Evolutionary conservation across 345 rosid genomes (phyloP).

Genomic region (Corchorus olitorius): DNA sequence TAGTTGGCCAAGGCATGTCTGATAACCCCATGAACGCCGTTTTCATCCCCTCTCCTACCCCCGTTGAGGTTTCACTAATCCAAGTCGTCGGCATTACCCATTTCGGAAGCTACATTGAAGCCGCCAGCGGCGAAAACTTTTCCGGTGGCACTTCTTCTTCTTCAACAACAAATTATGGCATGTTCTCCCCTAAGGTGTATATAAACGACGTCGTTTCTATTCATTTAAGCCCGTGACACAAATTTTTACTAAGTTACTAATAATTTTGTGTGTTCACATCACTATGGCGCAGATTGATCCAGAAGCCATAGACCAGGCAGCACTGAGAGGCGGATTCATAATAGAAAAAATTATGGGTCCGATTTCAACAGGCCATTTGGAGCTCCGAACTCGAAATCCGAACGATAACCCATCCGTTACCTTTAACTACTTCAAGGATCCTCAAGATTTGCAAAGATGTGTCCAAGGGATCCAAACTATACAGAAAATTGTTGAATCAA

Average conservation of each 20-base stretch:
- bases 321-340: conserved; percentile 60
- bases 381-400: conserved; percentile 50
- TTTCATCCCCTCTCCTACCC: conserved; percentile 62
- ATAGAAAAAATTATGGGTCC: conserved; percentile 71
- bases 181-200: conserved; percentile 56
- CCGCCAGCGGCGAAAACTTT: conserved; percentile 57
- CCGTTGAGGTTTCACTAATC: conserved; percentile 71
- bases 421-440: conserved; percentile 67
- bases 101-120: conserved; percentile 61
- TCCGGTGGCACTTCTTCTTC: conserved; percentile 30
- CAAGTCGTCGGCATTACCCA: conserved; percentile 73
- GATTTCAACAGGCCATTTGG: conserved; percentile 54
- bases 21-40: conserved; percentile 81
- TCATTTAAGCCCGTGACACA: background rate
- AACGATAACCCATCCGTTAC: conserved; percentile 63
- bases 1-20: conserved; percentile 73
- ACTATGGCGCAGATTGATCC: conserved; percentile 36
- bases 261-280: background rate
- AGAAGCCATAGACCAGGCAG: conserved; percentile 35
- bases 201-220: background rate
- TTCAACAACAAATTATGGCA: conserved; percentile 41
- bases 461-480: conserved; percentile 62
- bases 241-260: background rate
- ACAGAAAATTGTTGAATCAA: conserved; percentile 52
- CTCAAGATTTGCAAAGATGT: conserved; percentile 54